A percentile compares a stretch with the other conserved stretches of the same genome.
These are phyloP conservation scores for Bipolaris gigantea DNA, from an alignment of 2,329 filamentous ascomycete species.

Conservation along the genomic window DNA sequence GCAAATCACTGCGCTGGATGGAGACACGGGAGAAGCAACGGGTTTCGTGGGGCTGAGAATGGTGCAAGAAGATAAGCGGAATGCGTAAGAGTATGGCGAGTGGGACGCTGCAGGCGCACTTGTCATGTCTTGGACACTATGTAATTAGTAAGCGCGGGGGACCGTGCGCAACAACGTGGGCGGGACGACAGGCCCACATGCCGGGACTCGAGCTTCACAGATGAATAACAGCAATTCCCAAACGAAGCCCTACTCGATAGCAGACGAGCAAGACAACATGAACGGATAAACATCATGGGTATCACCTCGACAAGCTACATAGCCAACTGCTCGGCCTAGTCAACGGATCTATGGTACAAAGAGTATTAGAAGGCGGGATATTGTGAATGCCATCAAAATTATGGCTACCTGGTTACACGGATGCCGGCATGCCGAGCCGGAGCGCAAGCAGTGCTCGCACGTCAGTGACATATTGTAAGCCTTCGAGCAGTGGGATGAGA, in stretches of 20 bases:
- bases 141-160: slow-evolving; percentile 10
- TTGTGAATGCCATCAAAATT: slow-evolving; percentile 12
- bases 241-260: slow-evolving; percentile 12
- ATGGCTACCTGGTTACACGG: slow-evolving; percentile 26
- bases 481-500: slow-evolving; percentile 88
- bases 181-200: slow-evolving; percentile 17
- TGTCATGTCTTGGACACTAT: slow-evolving; percentile 11
- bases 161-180: slow-evolving; percentile 15
- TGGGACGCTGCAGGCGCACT: slow-evolving; percentile 16
- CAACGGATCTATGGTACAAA: slow-evolving; percentile 37
- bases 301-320: slow-evolving; percentile 38
- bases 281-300: slow-evolving; percentile 35
- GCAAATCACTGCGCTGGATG: slow-evolving; percentile 18
- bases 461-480: slow-evolving; percentile 93
- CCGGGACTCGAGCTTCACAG: slow-evolving; percentile 7
- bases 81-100: slow-evolving; percentile 14
- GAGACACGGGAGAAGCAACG: slow-evolving; percentile 21
- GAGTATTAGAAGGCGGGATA: slow-evolving; percentile 32
- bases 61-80: slow-evolving; percentile 26
- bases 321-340: slow-evolving; percentile 26
- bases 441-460: slow-evolving; percentile 88
- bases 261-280: slow-evolving; percentile 3
- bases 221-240: slow-evolving; percentile 23
- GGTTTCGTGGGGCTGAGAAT: slow-evolving; percentile 34
- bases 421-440: slow-evolving; percentile 72